phyloP scores from a whole-genome alignment of 306 rosid genomes.

The Castanospermum australe region DNA sequence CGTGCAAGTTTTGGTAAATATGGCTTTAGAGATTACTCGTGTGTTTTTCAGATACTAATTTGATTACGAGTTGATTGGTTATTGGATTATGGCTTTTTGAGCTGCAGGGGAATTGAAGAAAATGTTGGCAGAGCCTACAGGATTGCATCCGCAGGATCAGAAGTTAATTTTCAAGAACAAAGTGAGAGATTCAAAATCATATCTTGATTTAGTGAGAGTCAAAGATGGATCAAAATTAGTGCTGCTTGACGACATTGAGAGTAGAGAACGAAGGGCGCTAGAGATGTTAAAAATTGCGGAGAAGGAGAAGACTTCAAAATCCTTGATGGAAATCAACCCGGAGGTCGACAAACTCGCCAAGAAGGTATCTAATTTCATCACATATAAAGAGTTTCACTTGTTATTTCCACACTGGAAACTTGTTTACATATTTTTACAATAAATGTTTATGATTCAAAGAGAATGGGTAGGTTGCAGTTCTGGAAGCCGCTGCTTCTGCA shows the following conservation, averaged over 20 bases:
- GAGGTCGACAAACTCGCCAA: slow-evolving; percentile 57
- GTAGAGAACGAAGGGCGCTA: slow-evolving; percentile 54
- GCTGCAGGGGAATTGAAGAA: slow-evolving; percentile 91
- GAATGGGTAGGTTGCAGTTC: slow-evolving; percentile 55
- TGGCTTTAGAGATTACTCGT: background rate
- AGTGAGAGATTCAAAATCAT: slow-evolving; percentile 75
- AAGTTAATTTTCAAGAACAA: slow-evolving; percentile 74
- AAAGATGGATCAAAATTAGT: slow-evolving; percentile 70
- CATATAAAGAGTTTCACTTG: background rate
- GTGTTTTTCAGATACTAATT: background rate
- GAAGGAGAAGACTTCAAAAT: slow-evolving; percentile 55
- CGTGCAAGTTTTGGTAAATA: slow-evolving; percentile 83
- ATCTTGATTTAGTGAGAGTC: slow-evolving; percentile 66
- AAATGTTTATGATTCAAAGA: slow-evolving; percentile 6
- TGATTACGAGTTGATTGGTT: background rate
- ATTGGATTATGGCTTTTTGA: background rate
- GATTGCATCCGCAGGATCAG: slow-evolving; percentile 67
- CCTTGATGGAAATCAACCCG: slow-evolving; percentile 46
- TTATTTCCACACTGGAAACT: background rate
- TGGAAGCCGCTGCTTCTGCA: slow-evolving; percentile 42
- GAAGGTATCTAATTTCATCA: slow-evolving; percentile 45
- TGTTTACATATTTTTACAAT: background rate
- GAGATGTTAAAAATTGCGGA: slow-evolving; percentile 51
- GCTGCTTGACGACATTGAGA: slow-evolving; percentile 54
- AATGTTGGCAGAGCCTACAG: slow-evolving; percentile 57